These are phyloP conservation scores for Microdochium paspali DNA, from an alignment of 2,329 filamentous ascomycete genomes.

Conservation along the genomic window DNA sequence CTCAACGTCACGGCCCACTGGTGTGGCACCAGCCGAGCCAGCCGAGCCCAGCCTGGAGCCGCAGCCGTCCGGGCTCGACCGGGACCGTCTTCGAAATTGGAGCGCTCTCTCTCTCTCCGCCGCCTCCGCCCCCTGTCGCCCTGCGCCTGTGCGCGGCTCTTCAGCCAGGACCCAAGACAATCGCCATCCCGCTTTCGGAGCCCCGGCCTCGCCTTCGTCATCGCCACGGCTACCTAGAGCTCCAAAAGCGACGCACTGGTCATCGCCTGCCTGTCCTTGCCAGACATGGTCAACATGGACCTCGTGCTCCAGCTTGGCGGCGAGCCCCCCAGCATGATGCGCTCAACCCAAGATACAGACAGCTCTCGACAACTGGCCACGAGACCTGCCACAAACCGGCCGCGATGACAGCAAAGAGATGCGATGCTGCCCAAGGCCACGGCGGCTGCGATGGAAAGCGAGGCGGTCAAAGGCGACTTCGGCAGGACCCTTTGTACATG, in stretches of 20 bases:
- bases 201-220: background rate
- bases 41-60: too few species aligned
- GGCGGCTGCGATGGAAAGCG: background rate
- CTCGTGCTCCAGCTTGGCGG: too few species aligned
- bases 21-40: background rate
- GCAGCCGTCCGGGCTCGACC: too few species aligned
- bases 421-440: background rate
- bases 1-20: background rate
- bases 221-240: background rate
- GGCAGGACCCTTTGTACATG: background rate
- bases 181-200: background rate
- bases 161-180: too few species aligned
- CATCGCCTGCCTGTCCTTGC: background rate
- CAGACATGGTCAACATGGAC: background rate
- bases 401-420: background rate
- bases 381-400: too few species aligned
- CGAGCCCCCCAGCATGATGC: too few species aligned
- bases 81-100: too few species aligned
- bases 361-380: too few species aligned
- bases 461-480: background rate
- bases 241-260: background rate
- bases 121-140: background rate
- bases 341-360: too few species aligned
- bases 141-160: background rate
- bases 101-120: too few species aligned